Evolutionary conservation across 129 eudicot genomes (phyloP).

Genomic region (Lactuca saligna): DNA sequence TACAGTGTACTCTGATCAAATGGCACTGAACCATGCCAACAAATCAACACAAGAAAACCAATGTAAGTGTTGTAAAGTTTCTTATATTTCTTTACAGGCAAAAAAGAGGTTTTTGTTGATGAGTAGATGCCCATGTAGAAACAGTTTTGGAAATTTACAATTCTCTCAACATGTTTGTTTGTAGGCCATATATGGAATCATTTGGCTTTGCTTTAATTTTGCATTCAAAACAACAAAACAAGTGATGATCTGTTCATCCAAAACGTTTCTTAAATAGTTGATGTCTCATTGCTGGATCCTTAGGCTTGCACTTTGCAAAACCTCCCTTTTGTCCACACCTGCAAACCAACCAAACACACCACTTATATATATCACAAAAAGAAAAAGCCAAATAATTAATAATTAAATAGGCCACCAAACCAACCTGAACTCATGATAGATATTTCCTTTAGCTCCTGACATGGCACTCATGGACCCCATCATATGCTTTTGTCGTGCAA

Average conservation of each 20-base stretch:
- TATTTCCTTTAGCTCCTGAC: slow-evolving; percentile 88
- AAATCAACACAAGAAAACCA: background rate
- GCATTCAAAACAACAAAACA: slow-evolving; percentile 9
- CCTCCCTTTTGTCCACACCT: slow-evolving; percentile 54
- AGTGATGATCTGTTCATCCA: slow-evolving; percentile 23
- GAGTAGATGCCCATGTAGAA: too few species aligned
- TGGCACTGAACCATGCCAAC: too few species aligned
- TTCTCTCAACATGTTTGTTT: background rate
- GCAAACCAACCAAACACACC: slow-evolving; percentile 10
- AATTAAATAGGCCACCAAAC: background rate
- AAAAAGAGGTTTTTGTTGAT: too few species aligned
- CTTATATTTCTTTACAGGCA: too few species aligned
- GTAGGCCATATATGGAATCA: background rate
- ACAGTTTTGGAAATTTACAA: too few species aligned
- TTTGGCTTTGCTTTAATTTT: too few species aligned
- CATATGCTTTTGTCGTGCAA: slow-evolving; percentile 67
- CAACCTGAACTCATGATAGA: slow-evolving; percentile 77
- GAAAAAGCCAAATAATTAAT: background rate
- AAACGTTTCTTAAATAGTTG: slow-evolving; percentile 72
- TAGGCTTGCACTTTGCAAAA: slow-evolving; percentile 55
- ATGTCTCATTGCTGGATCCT: slow-evolving; percentile 76
- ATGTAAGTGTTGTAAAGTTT: background rate
- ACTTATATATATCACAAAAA: background rate
- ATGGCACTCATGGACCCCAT: slow-evolving; percentile 79
- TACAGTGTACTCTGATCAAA: too few species aligned